phyloP scores from a whole-genome alignment of 352 stramenopile species.

The Phytophthora cactorum region DNA sequence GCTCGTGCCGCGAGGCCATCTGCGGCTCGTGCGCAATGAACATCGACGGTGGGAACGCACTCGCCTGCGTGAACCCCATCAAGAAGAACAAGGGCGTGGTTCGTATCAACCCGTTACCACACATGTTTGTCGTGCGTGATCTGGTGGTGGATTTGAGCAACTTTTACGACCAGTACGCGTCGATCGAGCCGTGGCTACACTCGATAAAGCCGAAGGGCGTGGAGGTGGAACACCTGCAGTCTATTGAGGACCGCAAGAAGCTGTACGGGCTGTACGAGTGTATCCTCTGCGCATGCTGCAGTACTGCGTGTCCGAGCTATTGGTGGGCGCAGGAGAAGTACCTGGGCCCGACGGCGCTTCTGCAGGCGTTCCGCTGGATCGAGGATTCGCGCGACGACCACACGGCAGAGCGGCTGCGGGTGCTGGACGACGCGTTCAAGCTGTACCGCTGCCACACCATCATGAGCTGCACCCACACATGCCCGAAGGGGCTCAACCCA shows the following conservation, averaged over 20 bases:
- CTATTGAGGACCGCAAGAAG: slow-evolving; percentile 97
- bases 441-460: slow-evolving; percentile 99
- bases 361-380: slow-evolving; percentile 98
- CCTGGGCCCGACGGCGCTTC: slow-evolving; percentile 78
- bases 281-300: slow-evolving; percentile 99
- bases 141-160: slow-evolving; percentile 99
- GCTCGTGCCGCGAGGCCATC: slow-evolving; percentile 98
- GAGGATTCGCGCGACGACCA: slow-evolving; percentile 97
- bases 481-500: slow-evolving; percentile 99
- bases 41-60: slow-evolving; percentile 98
- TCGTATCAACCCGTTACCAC: slow-evolving; percentile 98
- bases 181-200: slow-evolving; percentile 99
- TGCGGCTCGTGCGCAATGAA: slow-evolving; percentile 99
- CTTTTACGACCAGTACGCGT: slow-evolving; percentile 98
- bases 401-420: slow-evolving; percentile 93
- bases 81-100: slow-evolving; percentile 91
- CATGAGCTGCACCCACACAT: slow-evolving; percentile 99
- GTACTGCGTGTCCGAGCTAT: slow-evolving; percentile 98
- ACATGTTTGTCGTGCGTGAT: slow-evolving; percentile 99
- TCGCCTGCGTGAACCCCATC: slow-evolving; percentile 98
- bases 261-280: slow-evolving; percentile 99
- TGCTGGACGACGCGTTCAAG: slow-evolving; percentile 98
- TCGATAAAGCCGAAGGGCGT: slow-evolving; percentile 84
- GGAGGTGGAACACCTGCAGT: slow-evolving; percentile 86
- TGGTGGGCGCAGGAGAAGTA: slow-evolving; percentile 98